Evolutionary conservation across 208 protist genomes (phyloP).

Genomic region (Leptomonas pyrrhocoris): DNA sequence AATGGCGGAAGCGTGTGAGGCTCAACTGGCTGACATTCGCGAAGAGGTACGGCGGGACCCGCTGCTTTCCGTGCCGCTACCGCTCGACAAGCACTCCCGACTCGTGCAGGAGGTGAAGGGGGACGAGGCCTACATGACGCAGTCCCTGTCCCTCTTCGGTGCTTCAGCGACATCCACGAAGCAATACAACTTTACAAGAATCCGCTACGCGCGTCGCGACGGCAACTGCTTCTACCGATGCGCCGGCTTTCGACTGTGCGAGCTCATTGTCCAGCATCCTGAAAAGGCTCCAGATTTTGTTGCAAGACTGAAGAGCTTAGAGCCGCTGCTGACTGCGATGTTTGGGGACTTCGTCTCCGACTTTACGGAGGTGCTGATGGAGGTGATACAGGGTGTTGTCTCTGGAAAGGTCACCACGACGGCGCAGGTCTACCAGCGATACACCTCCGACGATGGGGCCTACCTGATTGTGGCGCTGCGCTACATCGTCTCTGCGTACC

Average conservation of each 20-base stretch:
- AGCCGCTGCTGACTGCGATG: constrained; percentile 30
- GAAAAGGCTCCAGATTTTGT: constrained; percentile 27
- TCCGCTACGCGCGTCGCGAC: constrained; percentile 77
- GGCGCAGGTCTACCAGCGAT: constrained; percentile 23
- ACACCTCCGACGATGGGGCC: constrained; percentile 40
- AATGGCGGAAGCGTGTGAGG: constrained; percentile 30
- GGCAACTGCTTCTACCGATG: constrained; percentile 91
- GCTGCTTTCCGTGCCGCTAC: constrained; percentile 44
- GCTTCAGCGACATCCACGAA: constrained; percentile 10
- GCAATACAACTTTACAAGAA: constrained; percentile 27
- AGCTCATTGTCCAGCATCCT: constrained; percentile 32
- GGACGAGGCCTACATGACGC: constrained; percentile 39
- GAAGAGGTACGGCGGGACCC: constrained; percentile 53
- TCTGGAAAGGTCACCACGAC: constrained; percentile 27
- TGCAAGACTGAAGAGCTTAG: constrained; percentile 22
- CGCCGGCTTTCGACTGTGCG: constrained; percentile 62
- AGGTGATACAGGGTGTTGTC: constrained; percentile 35
- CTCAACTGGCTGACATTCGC: constrained; percentile 68
- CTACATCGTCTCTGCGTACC: constrained; percentile 75
- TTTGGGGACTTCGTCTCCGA: constrained; percentile 81
- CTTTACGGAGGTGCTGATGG: constrained; percentile 64
- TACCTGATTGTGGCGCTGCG: constrained; percentile 79
- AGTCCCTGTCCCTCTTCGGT: constrained; percentile 56
- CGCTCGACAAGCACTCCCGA: constrained; percentile 28
- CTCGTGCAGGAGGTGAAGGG: constrained; percentile 51